Evolutionary conservation across 2,329 filamentous ascomycete genomes (phyloP), one percentile per base, ranked within the genome.

Genomic region (Fusarium sp.): DNA sequence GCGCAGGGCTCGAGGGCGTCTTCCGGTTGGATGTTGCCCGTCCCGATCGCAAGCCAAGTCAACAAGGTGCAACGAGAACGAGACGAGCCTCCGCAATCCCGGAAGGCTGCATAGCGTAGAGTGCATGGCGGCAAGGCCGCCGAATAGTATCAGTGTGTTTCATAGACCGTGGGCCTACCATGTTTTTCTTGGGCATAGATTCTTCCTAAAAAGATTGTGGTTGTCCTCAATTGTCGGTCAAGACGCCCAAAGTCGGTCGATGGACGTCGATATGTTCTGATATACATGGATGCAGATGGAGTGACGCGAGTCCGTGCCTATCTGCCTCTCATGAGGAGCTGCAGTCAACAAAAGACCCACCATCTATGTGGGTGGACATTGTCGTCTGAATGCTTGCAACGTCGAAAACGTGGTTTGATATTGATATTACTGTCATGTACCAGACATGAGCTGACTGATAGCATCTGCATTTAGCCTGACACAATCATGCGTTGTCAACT

Each of bases 1-100:
- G 23, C 8, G 44, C 47, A 53, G 61, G 35, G 63, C 49, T 52
- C 53, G 50, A 57, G 61, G 66, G 49, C 51, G 42, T 49, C 43
- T 63, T 69, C 66, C 66, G 66, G 66, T 67, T 69, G 66, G 66
- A 57, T 53, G 53, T 57, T 59, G 44, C 36, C 47, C 51, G 43
- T 65, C 42, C 44, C 37, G 58, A 67, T 69, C 61, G 57, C 49
- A 56, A 66, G 46, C 58, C 53, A 54, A 49, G 39, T 56, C 44
- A 57, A 49, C 53, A 59, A 49, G 59, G 42, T 55, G 38, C 45
- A 49, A 55, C 35, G 37, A 49, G 49, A 47, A 49, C 39, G 14
- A 58, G 43, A 57, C 41, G 45, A 50, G 49, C 50, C 61, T 67
- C 57, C 57, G 53, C 52, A 60, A 27, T 63, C 51, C 61, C 58